These are phyloP conservation scores for Fusarium bulbicola DNA, from an alignment of 2,329 filamentous ascomycete genomes.

Conservation along the genomic window DNA sequence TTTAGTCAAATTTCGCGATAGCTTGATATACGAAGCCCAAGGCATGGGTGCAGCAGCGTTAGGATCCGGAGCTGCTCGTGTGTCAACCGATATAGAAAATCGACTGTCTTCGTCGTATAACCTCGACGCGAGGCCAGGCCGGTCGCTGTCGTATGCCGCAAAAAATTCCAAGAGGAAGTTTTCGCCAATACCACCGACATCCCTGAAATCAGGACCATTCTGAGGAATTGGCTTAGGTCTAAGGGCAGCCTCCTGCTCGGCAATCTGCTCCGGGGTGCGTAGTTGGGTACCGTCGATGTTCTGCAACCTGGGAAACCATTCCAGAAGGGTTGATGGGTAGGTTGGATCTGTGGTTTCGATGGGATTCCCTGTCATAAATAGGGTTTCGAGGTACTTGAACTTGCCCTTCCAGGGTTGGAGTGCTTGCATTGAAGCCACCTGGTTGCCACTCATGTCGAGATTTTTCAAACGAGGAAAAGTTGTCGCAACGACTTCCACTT, in stretches of 20 bases:
- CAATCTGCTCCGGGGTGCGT: conserved; percentile 75
- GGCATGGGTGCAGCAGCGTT: conserved; percentile 57
- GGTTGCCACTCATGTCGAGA: conserved; percentile 87
- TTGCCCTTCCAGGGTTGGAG: conserved; percentile 81
- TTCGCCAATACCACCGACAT: conserved; percentile 78
- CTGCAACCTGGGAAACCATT: conserved; percentile 85
- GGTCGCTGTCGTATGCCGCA: conserved; percentile 75
- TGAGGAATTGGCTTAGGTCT: conserved; percentile 68
- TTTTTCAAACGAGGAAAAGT: conserved; percentile 89
- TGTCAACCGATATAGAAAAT: conserved; percentile 81
- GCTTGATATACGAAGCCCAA: conserved; percentile 80
- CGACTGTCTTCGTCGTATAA: conserved; percentile 81
- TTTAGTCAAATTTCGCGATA: conserved; percentile 80
- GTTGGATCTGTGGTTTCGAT: conserved; percentile 68
- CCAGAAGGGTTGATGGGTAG: conserved; percentile 74
- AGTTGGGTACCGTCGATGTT: conserved; percentile 80
- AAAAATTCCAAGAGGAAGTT: conserved; percentile 81
- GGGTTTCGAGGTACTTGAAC: conserved; percentile 80
- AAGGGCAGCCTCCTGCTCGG: conserved; percentile 59
- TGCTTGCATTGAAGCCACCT: conserved; percentile 72
- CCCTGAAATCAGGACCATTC: conserved; percentile 74
- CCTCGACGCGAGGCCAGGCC: conserved; percentile 66
- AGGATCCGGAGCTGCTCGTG: conserved; percentile 60
- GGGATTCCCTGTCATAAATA: conserved; percentile 82
- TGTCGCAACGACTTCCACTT: conserved; percentile 78